These are phyloP conservation scores for Trichaptum fuscoviolaceum DNA, from an alignment of 768 basidiomycete genomes.

Conservation along the genomic window DNA sequence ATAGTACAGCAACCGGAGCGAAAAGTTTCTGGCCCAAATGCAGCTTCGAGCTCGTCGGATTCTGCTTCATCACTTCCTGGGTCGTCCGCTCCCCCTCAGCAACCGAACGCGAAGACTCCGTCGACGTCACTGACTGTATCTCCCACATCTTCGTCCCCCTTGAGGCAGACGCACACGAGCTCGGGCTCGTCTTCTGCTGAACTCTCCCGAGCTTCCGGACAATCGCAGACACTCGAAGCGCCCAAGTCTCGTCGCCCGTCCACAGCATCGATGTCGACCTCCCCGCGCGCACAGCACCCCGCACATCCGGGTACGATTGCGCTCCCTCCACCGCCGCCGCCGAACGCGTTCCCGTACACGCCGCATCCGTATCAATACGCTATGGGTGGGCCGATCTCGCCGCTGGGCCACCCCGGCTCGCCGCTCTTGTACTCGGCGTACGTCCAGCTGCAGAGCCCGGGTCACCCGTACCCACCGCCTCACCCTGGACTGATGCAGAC, in stretches of 20 bases:
- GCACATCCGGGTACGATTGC: constrained; percentile 69
- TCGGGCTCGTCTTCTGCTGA: not conserved
- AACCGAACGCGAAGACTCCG: not conserved
- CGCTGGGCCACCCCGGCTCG: constrained; percentile 10
- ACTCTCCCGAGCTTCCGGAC: not conserved
- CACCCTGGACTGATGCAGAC: constrained; percentile 17
- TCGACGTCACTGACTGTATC: not conserved
- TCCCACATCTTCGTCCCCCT: not conserved
- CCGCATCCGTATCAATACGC: not conserved
- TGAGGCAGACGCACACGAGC: not conserved
- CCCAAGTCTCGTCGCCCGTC: constrained; percentile 14
- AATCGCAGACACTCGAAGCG: constrained; percentile 12
- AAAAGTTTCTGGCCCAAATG: not conserved
- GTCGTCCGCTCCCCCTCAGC: not conserved
- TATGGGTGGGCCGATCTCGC: constrained; percentile 7
- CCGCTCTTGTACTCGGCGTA: constrained; percentile 27
- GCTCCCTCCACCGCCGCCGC: constrained; percentile 53
- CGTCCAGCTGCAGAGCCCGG: constrained; percentile 21
- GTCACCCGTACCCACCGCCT: constrained; percentile 22
- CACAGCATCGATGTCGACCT: constrained; percentile 14
- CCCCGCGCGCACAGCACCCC: constrained; percentile 22
- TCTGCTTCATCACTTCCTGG: not conserved
- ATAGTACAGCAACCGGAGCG: not conserved
- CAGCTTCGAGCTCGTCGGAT: not conserved
- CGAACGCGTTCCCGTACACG: constrained; percentile 27